phyloP scores from a whole-genome alignment of 805 yeast genomes.

The fission yeast (Schizosaccharomyces pombe) region DNA sequence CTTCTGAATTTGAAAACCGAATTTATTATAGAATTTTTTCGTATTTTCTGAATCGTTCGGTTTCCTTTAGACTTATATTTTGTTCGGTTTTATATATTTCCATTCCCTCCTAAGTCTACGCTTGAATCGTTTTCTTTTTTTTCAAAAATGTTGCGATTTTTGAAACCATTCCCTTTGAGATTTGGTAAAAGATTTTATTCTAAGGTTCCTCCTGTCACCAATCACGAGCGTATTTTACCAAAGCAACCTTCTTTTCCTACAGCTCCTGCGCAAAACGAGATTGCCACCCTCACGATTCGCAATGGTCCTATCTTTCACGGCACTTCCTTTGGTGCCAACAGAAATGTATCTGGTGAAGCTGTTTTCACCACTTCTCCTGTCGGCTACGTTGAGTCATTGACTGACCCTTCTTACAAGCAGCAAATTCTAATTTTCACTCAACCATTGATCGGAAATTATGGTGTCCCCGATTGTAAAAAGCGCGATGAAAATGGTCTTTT shows the following conservation, averaged over 20 bases:
- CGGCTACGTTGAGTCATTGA: constrained; percentile 92
- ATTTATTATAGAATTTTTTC: too few relatives aligned
- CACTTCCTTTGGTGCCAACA: constrained; percentile 87
- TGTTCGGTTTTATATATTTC: neutral
- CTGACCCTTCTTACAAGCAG: constrained; percentile 96
- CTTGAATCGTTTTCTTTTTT: neutral
- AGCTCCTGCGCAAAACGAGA: constrained; percentile 22
- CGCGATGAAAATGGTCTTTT: constrained; percentile 69
- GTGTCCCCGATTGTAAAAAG: constrained; percentile 70
- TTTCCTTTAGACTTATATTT: too few relatives aligned
- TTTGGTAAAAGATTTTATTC: neutral
- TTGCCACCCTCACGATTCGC: constrained; percentile 76
- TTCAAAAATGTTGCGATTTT: neutral
- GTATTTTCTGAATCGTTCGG: too few relatives aligned
- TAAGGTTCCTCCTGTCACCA: neutral
- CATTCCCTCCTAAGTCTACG: neutral
- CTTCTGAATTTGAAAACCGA: too few relatives aligned
- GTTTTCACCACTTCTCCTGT: constrained; percentile 99
- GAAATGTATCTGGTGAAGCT: constrained; percentile 79
- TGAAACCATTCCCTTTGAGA: neutral
- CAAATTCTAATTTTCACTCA: constrained; percentile 89
- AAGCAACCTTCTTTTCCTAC: neutral
- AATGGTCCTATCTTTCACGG: constrained; percentile 37
- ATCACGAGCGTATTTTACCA: neutral
- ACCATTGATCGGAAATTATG: constrained; percentile 94